A percentile compares a stretch with the other conserved stretches of the same genome.
phyloP scores from a whole-genome alignment of 1,284 basidiomycete genomes.

The Austropuccinia psidii region DNA sequence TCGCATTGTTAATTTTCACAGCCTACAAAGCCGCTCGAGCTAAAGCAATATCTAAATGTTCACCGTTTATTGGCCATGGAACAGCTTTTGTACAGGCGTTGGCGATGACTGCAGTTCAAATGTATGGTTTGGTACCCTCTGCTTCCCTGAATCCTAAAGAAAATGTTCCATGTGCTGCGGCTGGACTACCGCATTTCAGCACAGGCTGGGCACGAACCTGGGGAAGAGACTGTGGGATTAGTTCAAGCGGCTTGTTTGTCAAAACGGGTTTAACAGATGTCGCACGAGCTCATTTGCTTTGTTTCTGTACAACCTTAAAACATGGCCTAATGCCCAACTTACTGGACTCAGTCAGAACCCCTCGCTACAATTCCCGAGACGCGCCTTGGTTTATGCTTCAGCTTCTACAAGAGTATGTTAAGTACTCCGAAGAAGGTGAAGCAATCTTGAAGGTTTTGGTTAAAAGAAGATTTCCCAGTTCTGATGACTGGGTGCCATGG shows the following conservation, averaged over 20 bases:
- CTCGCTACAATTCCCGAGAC: slow-evolving; percentile 76
- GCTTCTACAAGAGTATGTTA: slow-evolving; percentile 89
- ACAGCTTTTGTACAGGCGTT: slow-evolving; percentile 82
- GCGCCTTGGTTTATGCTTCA: slow-evolving; percentile 98
- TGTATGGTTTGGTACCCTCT: slow-evolving; percentile 79
- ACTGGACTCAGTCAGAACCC: slow-evolving; percentile 57
- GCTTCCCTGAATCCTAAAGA: slow-evolving; percentile 66
- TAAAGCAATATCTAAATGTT: slow-evolving; percentile 71
- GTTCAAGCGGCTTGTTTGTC: slow-evolving; percentile 67
- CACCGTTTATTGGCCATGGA: slow-evolving; percentile 72
- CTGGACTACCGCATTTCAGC: slow-evolving; percentile 88
- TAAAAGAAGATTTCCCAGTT: slow-evolving; percentile 81
- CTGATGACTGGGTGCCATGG: slow-evolving; percentile 90
- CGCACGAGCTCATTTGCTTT: slow-evolving; percentile 76
- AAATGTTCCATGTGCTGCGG: slow-evolving; percentile 71
- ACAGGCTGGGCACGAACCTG: slow-evolving; percentile 86
- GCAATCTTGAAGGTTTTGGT: slow-evolving; percentile 71
- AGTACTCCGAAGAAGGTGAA: slow-evolving; percentile 73
- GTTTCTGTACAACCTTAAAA: slow-evolving; percentile 49
- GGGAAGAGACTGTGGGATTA: slow-evolving; percentile 71
- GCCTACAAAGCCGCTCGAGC: slow-evolving; percentile 81
- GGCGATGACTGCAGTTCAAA: slow-evolving; percentile 76
- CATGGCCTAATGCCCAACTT: slow-evolving; percentile 73
- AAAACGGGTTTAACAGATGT: slow-evolving; percentile 80
- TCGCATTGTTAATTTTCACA: slow-evolving; percentile 75